Evolutionary conservation across 2,329 filamentous ascomycete genomes (phyloP), one percentile per base, ranked within the genome.

Genomic region (Penicillium sp.): DNA sequence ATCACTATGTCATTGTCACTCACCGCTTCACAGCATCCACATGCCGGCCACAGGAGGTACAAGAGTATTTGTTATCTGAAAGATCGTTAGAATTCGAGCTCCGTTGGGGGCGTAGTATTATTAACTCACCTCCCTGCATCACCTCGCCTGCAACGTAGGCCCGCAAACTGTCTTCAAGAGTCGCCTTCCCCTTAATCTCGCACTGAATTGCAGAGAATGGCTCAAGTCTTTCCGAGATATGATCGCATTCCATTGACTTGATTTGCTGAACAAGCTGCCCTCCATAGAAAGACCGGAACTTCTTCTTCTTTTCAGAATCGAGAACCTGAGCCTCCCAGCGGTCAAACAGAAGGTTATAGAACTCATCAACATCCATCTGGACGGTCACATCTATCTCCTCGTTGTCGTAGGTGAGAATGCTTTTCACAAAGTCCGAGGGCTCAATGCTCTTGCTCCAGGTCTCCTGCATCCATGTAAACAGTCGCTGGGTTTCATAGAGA

Each of bases 351-450:
- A 96, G 82, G 68, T 94, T 96, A 78, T 96, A 97, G 72, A 97
- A 99, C 72, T 97, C 93, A 66, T 97, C 94, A 6, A 97, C 94
- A 71, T 99, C 94, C 91, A 99, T 97, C 74, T 99, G 94, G 58
- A 90, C 86, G 55, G 88, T 86, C 27, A 96, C 88, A 73, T 97
- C 92, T 61, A 99, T 96, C 17, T 85, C 82, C 2, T 86, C 83
- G 57, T 92, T 89, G 36, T 96, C 91, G 57, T 93, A 93, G 0
- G 89, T 93, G 66, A 86, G 88, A 68, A 97, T 91, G 41, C 86
- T 88, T 35, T 82, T 81, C 15, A 94, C 89, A 61, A 96, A 87
- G 1, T 81, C 81, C 50, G 82, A 80, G 0, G 94, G 90, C 61
- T 94, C 90, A 21, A 93, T 83, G 58, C 81, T 88, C 63, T 89